Evolutionary conservation across 1,284 basidiomycete genomes (phyloP).

Genomic region (Gomphus sp.): DNA sequence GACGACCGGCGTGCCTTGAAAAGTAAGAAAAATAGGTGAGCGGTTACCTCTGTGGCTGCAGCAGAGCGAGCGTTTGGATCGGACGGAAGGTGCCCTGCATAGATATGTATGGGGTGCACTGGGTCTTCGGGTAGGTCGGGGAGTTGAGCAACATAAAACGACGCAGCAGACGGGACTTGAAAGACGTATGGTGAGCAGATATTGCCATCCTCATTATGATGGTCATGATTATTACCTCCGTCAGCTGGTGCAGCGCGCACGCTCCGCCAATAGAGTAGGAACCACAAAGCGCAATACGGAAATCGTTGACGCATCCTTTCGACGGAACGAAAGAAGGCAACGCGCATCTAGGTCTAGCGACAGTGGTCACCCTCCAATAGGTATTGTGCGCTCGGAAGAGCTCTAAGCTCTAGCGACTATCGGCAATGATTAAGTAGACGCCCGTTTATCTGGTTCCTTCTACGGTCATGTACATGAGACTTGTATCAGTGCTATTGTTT

Average conservation of each 20-base stretch:
- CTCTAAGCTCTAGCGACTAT: background rate
- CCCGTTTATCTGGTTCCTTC: background rate
- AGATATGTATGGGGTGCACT: constrained; percentile 65
- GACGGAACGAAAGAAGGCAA: background rate
- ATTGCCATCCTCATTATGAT: background rate
- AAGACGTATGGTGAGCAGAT: background rate
- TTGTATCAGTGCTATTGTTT: constrained; percentile 24
- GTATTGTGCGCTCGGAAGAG: background rate
- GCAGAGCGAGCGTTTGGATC: constrained; percentile 55
- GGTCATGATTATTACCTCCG: constrained; percentile 16
- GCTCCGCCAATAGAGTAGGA: background rate
- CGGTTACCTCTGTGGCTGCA: constrained; percentile 47
- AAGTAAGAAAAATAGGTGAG: constrained; percentile 87
- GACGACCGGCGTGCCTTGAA: constrained; percentile 81
- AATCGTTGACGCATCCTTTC: background rate
- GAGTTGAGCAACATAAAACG: constrained; percentile 73
- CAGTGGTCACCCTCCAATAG: background rate
- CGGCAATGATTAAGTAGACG: background rate
- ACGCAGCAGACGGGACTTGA: constrained; percentile 53
- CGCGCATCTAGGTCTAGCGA: background rate
- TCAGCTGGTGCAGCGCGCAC: constrained; percentile 35
- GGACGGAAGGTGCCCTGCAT: constrained; percentile 73
- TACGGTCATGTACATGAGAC: constrained; percentile 35
- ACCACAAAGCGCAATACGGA: background rate
- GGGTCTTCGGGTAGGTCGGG: constrained; percentile 70